Base-by-base conservation (phyloP, 441 rosid genomes). In the Syzygium malaccense region DNA sequence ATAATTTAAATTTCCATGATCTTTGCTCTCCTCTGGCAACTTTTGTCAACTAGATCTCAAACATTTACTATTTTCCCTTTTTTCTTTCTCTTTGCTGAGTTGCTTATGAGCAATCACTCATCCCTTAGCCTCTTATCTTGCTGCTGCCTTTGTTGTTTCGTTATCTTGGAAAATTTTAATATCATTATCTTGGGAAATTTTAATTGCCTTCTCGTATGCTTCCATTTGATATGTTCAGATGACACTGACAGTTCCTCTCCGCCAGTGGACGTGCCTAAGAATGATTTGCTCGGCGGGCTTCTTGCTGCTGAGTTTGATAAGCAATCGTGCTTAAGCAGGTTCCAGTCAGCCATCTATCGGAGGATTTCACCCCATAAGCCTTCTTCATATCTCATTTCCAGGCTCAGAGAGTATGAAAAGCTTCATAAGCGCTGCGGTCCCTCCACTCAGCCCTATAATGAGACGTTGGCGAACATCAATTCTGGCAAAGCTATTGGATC, bases 371-470 rank as follows among this genome's bases (percentile, higher is more conserved):
- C 90, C 28, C 89, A 91, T 87, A 94, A 94, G 92, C 96, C 98
- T 57, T 95, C 97, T 66, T 75, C 95, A 8, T 90, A 95, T 89
- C 97, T 97, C 71, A 14, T 96, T 91, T 93, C 95, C 18, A 93
- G 93, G 89, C 98, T 97, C 62, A 93, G 98, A 91, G 90, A 86
- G 85, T 97, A 97, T 8, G 98, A 97, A 91, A 89, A 83, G 87
- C 95, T 93, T 80, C 96, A 95, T 87, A 94, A 91, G 90, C 93
- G 90, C 17, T 97, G 98, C n/a, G 98, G 98, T 60, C 98, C 98
- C 0, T 88, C 92, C 87, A 93, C 97, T 57, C 89, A 88, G n/a
- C 87, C 95, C 86, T 97, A 94, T 90, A 93, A 91, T 19, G 89
- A 87, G 91, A 92, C 96, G 57, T 55, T 95, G 55, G 88, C 94